Conservation (phyloP, 495 filamentous ascomycete species). For the Hypoxylon fuscum region DNA sequence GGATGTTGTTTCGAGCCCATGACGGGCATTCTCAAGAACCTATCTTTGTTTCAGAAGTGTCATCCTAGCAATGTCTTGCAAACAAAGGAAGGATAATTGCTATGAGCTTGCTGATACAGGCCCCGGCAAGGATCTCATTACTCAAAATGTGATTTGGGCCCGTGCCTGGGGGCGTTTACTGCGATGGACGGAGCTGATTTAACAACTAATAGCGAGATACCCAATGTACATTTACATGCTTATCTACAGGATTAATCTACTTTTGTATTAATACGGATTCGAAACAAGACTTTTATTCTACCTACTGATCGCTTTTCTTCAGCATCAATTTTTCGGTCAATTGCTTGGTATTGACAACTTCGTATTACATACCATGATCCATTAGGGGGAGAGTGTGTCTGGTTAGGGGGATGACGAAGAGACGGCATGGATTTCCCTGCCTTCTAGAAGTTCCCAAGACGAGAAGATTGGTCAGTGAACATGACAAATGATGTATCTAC, state of each 20-base stretch:
- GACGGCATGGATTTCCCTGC: too few relatives aligned
- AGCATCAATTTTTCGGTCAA: neutral
- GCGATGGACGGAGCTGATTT: neutral
- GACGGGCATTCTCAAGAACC: too few relatives aligned
- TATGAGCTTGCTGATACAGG: too few relatives aligned
- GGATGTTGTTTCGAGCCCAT: too few relatives aligned
- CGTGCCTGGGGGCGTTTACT: too few relatives aligned
- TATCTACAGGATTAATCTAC: slow-evolving; percentile 2
- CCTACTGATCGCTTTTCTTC: slow-evolving; percentile 1
- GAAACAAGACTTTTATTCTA: slow-evolving; percentile 4
- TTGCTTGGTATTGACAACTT: neutral
- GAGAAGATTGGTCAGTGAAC: slow-evolving; percentile 4
- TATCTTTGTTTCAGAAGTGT: too few relatives aligned
- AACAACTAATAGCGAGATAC: slow-evolving; percentile 27
- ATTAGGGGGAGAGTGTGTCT: too few relatives aligned
- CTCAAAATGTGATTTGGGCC: too few relatives aligned
- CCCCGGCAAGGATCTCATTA: too few relatives aligned
- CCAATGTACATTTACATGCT: slow-evolving; percentile 6
- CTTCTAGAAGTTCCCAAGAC: neutral
- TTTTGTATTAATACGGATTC: slow-evolving; percentile 14
- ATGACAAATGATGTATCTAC: slow-evolving; percentile 14
- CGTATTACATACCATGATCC: slow-evolving; percentile 5
- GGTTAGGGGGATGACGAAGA: too few relatives aligned
- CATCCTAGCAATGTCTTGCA: too few relatives aligned
- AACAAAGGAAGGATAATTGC: too few relatives aligned